A percentile compares a stretch with the other conserved stretches of the same genome.
Conservation (phyloP, 495 filamentous ascomycete genomes). For the Penicillium coprophilum region DNA sequence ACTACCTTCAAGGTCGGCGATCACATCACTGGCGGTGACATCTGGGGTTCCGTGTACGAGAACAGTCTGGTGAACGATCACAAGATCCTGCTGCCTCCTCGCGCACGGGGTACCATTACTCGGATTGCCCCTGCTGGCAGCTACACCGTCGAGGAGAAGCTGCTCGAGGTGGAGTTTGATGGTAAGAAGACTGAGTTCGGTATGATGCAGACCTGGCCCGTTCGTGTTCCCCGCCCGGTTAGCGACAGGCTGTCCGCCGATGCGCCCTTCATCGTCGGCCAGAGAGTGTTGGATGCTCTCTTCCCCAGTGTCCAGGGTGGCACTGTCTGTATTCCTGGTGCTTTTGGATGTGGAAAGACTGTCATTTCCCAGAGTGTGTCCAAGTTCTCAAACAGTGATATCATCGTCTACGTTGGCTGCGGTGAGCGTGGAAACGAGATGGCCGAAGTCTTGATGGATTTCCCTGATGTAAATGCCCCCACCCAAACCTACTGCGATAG, state of each 20-base stretch:
- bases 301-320: conserved; percentile 97
- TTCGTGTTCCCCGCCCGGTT: conserved; percentile 88
- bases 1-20: conserved; percentile 85
- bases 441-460: conserved; percentile 99
- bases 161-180: conserved; percentile 95
- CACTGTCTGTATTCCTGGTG: conserved; percentile 96
- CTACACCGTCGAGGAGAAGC: conserved; percentile 92
- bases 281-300: conserved; percentile 94
- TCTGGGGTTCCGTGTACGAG: conserved; percentile 91
- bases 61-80: conserved; percentile 95
- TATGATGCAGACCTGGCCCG: conserved; percentile 99
- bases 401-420: conserved; percentile 98
- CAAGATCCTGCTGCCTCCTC: conserved; percentile 91
- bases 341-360: conserved; percentile 99
- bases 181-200: conserved; percentile 86
- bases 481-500: neutral
- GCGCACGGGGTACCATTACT: conserved; percentile 88
- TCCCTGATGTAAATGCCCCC: conserved; percentile 66
- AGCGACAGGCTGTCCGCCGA: conserved; percentile 87
- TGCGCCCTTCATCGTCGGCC: conserved; percentile 90
- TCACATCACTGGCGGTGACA: conserved; percentile 92
- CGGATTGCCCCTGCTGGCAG: conserved; percentile 81
- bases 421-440: conserved; percentile 99
- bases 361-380: conserved; percentile 98
- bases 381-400: conserved; percentile 99